Evolutionary conservation across 371 early-diverging fungal genomes (phyloP), one percentile per base, ranked within the genome.

Genomic region (Sporodiniella umbellata): DNA sequence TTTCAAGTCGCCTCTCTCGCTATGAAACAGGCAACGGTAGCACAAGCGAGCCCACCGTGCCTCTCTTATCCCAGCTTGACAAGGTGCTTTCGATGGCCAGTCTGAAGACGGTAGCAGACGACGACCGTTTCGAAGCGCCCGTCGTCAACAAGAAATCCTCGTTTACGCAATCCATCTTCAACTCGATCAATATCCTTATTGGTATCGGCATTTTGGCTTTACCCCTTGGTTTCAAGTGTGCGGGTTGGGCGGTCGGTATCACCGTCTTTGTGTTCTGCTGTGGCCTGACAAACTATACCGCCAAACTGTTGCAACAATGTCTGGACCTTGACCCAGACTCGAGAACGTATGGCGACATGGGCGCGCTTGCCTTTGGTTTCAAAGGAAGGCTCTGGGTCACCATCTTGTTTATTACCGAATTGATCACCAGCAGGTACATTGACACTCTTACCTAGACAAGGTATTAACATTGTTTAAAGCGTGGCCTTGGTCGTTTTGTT

Each of bases 331-430:
- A 72, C 45, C 67, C 65, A 11, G 68, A 70, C 18, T 65, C 72
- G 8, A 58, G 61, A 21, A 83, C 83, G 11, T 87, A 85, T 64
- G 81, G 84, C 23, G 90, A 89, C 54, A 69, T 86, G 56, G 88
- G 83, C 19, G 78, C 81, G 15, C 54, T 68, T 12, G 85, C 90
- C 2, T 89, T 83, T 73, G 89, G 89, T 14, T 55, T 66, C n/a
- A 53, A 58, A 22, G 86, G 83, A 4, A 68, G 85, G 30, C 54
- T 73, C 19, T 53, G 60, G 28, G 68, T 84, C 14, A 62, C 76
- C 3, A 25, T 64, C 1, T 48, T 91, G 19, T 87, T 88, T 64
- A 62, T 80, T 45, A 57, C 81, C 11, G 89, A 91, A 54, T 65
- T 90, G 23, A 62, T 83, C 22, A 81, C 85, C 12, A 77, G 83